A percentile compares a stretch with the other conserved stretches of the same genome.
These are phyloP conservation scores for Phoma herbarum DNA, from an alignment of 2,329 filamentous ascomycete genomes.

Conservation along the genomic window DNA sequence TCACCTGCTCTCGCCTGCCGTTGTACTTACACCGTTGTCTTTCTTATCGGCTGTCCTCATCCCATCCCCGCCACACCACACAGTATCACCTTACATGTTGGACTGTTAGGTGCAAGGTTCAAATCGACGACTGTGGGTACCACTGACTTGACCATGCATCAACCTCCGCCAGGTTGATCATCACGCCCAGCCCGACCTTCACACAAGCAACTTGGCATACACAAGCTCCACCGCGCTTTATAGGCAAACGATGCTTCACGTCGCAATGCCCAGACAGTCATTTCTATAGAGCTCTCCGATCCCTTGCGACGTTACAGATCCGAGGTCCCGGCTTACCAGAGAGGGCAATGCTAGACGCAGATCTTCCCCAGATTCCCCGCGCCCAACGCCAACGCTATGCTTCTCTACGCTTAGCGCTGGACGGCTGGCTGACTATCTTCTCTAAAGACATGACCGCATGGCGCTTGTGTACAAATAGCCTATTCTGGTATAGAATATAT, in stretches of 20 bases:
- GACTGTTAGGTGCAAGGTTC: too few relatives aligned
- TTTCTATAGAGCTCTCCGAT: background rate
- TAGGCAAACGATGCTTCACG: background rate
- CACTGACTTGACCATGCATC: background rate
- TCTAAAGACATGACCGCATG: background rate
- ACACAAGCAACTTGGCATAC: conserved; percentile 1
- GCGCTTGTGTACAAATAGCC: conserved; percentile 1
- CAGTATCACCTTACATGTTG: too few relatives aligned
- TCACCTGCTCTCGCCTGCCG: too few relatives aligned
- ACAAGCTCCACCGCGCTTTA: conserved; percentile 1
- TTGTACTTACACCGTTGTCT: too few relatives aligned
- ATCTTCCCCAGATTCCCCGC: conserved; percentile 12
- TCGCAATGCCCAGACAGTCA: background rate
- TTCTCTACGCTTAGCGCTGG: background rate
- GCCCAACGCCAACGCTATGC: background rate
- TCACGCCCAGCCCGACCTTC: background rate
- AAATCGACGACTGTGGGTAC: too few relatives aligned
- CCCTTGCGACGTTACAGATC: background rate
- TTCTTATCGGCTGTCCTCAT: background rate
- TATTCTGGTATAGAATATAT: background rate
- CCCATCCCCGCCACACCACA: too few relatives aligned
- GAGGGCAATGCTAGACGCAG: background rate
- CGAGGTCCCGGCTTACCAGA: conserved; percentile 2
- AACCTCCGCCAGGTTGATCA: background rate
- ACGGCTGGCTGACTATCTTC: conserved; percentile 1